A percentile compares a stretch with the other conserved stretches of the same genome.
These are phyloP conservation scores for Geum urbanum DNA, from an alignment of 306 rosid genomes.

Conservation along the genomic window DNA sequence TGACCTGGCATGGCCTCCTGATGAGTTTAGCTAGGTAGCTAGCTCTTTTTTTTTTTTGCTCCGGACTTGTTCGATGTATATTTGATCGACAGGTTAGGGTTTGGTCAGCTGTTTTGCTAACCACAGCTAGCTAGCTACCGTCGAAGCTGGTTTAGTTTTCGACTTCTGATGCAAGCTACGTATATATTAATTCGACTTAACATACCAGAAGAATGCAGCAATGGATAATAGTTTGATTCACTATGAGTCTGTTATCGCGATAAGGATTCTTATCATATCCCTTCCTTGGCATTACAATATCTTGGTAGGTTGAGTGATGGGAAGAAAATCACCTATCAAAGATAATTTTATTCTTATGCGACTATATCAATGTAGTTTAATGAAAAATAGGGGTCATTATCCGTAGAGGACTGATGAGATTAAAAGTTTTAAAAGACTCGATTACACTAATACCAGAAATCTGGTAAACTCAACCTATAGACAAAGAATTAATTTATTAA, in stretches of 20 bases:
- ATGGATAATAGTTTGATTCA: background rate
- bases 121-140: background rate
- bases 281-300: background rate
- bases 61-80: background rate
- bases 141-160: background rate
- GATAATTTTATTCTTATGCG: too few species aligned
- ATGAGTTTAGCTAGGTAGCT: background rate
- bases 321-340: too few species aligned
- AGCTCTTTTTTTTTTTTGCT: background rate
- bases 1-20: background rate
- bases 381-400: too few species aligned
- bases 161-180: too few species aligned
- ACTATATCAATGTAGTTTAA: too few species aligned
- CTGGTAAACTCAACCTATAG: too few species aligned
- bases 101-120: slow-evolving; percentile 1
- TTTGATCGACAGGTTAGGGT: background rate
- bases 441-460: too few species aligned
- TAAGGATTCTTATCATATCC: background rate
- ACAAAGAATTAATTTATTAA: too few species aligned
- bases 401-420: too few species aligned
- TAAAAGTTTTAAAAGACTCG: too few species aligned
- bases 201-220: background rate
- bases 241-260: too few species aligned
- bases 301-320: background rate
- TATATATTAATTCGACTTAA: too few species aligned